Percentiles rank a stretch among this genome's conserved stretches.
These are phyloP conservation scores for Boletellus deceptivus DNA, from an alignment of 1,284 basidiomycete genomes.

Conservation along the genomic window DNA sequence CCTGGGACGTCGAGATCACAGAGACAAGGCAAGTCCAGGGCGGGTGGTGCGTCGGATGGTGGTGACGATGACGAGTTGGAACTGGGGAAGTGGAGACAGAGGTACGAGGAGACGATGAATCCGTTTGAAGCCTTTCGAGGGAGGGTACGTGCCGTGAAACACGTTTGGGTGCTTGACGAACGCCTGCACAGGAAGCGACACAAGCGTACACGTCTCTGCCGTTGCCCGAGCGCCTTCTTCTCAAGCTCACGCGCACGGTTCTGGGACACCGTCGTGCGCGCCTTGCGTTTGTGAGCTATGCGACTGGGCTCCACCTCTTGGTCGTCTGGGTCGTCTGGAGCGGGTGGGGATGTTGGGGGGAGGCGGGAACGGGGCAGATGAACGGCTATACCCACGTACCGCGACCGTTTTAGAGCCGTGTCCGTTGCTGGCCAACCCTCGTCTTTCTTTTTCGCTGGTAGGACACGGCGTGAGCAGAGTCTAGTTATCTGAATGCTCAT, in stretches of 20 bases:
- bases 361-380: neutral
- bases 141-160: slow-evolving; percentile 57
- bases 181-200: slow-evolving; percentile 74
- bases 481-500: no score
- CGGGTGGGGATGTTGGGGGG: slow-evolving; percentile 52
- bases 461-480: no score
- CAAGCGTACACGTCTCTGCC: slow-evolving; percentile 90
- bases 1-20: slow-evolving; percentile 42
- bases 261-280: slow-evolving; percentile 85
- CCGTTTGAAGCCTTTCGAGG: slow-evolving; percentile 97
- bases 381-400: slow-evolving; percentile 14
- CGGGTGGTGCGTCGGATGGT: slow-evolving; percentile 78
- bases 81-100: slow-evolving; percentile 84
- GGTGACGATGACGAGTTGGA: slow-evolving; percentile 70
- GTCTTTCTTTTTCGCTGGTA: no score
- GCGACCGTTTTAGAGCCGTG: slow-evolving; percentile 15
- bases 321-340: slow-evolving; percentile 75
- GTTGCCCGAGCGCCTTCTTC: slow-evolving; percentile 85
- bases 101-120: slow-evolving; percentile 96
- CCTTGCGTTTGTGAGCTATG: slow-evolving; percentile 81
- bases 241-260: slow-evolving; percentile 82
- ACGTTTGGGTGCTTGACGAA: neutral
- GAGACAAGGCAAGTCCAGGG: slow-evolving; percentile 53
- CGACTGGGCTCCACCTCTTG: slow-evolving; percentile 72
- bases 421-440: no score